Evolutionary conservation across 106 monocot genomes (phyloP).

Genomic region (Acorus gramineus): DNA sequence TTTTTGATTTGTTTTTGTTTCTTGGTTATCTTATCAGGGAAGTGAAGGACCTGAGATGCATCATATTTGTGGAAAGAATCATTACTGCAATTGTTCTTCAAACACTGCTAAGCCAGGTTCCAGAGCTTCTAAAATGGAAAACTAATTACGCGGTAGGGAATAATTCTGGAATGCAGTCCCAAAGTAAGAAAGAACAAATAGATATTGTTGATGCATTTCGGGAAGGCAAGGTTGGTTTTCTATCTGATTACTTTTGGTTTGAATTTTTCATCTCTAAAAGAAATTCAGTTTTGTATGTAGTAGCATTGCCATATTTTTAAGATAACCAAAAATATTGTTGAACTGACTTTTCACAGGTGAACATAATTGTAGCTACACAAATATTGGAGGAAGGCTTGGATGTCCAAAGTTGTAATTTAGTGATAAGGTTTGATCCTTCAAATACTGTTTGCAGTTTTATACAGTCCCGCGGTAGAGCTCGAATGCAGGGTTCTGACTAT

Average conservation of each 20-base stretch:
- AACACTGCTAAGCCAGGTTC: conserved; percentile 25
- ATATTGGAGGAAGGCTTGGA: conserved; percentile 76
- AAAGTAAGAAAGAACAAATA: conserved; percentile 39
- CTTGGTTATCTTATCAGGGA: conserved; percentile 13
- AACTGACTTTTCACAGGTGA: conserved; percentile 23
- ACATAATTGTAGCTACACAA: conserved; percentile 61
- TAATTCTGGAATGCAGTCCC: conserved; percentile 19
- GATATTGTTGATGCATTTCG: conserved; percentile 49
- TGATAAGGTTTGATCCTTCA: conserved; percentile 53
- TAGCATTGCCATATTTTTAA: neutral
- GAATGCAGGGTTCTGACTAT: conserved; percentile 60
- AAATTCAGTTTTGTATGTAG: neutral
- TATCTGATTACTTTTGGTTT: neutral
- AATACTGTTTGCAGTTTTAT: conserved; percentile 62
- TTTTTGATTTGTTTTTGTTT: neutral
- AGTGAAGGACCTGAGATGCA: conserved; percentile 44
- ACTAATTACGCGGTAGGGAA: conserved; percentile 42
- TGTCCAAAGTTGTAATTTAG: conserved; percentile 69
- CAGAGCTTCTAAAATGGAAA: conserved; percentile 33
- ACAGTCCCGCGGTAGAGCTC: conserved; percentile 65
- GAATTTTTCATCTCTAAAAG: neutral
- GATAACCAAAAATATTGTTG: no score
- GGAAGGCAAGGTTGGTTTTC: conserved; percentile 30
- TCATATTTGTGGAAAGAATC: conserved; percentile 66
- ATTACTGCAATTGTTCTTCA: conserved; percentile 48